Evolutionary conservation across 108 stramenopile species (phyloP), one percentile per base, ranked within the genome.

Genomic region (Cyclotella choctawhatcheeana): DNA sequence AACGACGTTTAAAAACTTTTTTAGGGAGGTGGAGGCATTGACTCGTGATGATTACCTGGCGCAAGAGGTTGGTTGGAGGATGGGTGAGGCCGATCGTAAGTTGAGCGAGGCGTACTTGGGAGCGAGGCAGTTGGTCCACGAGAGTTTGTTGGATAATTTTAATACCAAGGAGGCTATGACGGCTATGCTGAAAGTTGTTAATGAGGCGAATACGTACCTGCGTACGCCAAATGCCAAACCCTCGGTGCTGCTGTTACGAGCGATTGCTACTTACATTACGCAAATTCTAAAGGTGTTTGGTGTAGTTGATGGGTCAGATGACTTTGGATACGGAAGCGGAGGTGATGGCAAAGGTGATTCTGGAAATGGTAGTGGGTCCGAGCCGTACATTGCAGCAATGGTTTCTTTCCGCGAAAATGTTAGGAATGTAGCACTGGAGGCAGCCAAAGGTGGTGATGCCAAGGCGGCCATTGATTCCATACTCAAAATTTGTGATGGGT

Each of bases 81-180:
- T 83, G 86, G 75, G 52, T 25, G 74, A 79, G 12, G 71, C 74
- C 20, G 86, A 86, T 67, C 81, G 76, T 27, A 77, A 82, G 22
- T 77, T 96, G 31, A 72, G 60, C 34, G 74, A 85, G 37, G 66
- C 82, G 0, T 77, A 92, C 34, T 61, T 82, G 54, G 74, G 66
- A 0, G 54, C 79, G 16, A 82, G 87, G 59, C 67, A 73, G 64
- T 69, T 81, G 50, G 91, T 98, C 0, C 84, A 90, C 71, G 87
- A 74, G 18, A 80, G 89, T 27, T 83, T 99, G 35, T 64, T 74
- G 62, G 98, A 99, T 74, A 93, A 99, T 81, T 98, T 99, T 64
- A 93, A 99, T 67, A 98, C 98, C 0, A 92, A 84, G 31, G 82
- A 76, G 5, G 97, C 88, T 43, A 87, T 99, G 67, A 44, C 52